phyloP scores from a whole-genome alignment of 371 early-diverging fungal genomes.

The Mucor sp. region DNA sequence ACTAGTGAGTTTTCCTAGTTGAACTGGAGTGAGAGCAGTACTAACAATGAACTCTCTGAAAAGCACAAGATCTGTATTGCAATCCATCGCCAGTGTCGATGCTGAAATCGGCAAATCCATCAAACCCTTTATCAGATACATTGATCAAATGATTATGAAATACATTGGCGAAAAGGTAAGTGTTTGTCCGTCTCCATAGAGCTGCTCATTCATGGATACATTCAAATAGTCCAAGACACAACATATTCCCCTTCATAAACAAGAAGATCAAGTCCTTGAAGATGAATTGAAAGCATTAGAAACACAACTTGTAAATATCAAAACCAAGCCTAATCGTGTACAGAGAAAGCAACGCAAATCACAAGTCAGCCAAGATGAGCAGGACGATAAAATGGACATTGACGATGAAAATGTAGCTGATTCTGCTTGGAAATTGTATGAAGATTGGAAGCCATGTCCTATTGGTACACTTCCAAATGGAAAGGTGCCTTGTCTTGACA shows the following conservation, averaged over 20 bases:
- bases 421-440: slow-evolving; percentile 31
- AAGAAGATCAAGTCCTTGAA: slow-evolving; percentile 15
- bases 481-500: slow-evolving; percentile 38
- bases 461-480: slow-evolving; percentile 48
- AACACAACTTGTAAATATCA: slow-evolving; percentile 21
- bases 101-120: slow-evolving; percentile 18
- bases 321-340: slow-evolving; percentile 7
- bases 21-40: background rate
- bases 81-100: slow-evolving; percentile 20
- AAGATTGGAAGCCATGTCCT: slow-evolving; percentile 40
- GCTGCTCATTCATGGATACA: background rate
- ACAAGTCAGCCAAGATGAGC: background rate
- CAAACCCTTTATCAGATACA: slow-evolving; percentile 37
- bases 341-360: background rate
- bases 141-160: slow-evolving; percentile 33
- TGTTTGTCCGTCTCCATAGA: background rate
- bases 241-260: background rate
- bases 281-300: slow-evolving; percentile 24
- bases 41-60: background rate
- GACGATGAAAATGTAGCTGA: background rate
- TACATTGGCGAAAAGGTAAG: slow-evolving; percentile 20
- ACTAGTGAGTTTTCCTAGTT: slow-evolving; percentile 29
- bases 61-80: slow-evolving; percentile 40
- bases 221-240: background rate
- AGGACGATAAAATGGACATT: slow-evolving; percentile 5